Percentiles rank a stretch among this genome's conserved stretches.
Conservation (phyloP, 768 basidiomycete species). For the Hygrocybe punicea region DNA sequence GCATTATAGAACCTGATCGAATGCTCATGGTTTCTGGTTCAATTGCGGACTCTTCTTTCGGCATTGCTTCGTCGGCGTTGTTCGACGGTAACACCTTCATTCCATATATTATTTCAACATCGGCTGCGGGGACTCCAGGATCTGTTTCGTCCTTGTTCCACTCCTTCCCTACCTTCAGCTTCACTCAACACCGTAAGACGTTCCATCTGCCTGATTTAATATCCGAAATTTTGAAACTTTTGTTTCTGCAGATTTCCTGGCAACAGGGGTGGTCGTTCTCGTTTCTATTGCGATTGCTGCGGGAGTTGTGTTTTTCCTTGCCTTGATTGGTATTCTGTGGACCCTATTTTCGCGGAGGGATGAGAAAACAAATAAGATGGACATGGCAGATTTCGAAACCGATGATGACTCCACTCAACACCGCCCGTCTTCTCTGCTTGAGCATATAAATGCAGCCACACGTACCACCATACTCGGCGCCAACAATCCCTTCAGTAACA, state of each 20-base stretch:
- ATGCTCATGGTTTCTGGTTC: conserved; percentile 87
- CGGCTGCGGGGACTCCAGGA: conserved; percentile 65
- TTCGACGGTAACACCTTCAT: conserved; percentile 81
- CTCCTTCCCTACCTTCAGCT: conserved; percentile 75
- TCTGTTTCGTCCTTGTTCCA: conserved; percentile 76
- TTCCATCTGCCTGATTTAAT: neutral
- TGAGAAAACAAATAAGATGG: conserved; percentile 63
- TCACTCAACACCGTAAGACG: conserved; percentile 62
- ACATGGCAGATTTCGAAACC: conserved; percentile 54
- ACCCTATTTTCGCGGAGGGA: conserved; percentile 81
- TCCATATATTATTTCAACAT: conserved; percentile 75
- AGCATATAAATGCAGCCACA: conserved; percentile 88
- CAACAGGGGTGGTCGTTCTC: conserved; percentile 89
- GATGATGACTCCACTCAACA: conserved; percentile 76
- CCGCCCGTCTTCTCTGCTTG: conserved; percentile 82
- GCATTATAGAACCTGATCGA: conserved; percentile 76
- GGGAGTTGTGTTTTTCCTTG: conserved; percentile 85
- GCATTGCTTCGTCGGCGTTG: conserved; percentile 78
- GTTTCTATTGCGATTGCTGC: conserved; percentile 97
- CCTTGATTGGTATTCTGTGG: conserved; percentile 83
- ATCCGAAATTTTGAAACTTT: conserved; percentile 12
- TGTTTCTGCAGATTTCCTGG: conserved; percentile 66
- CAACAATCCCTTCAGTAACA: conserved; percentile 28
- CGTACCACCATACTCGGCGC: conserved; percentile 74
- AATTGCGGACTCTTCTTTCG: conserved; percentile 63